Evolutionary conservation across 192 early-diverging fungal genomes (phyloP), one percentile per base, ranked within the genome.

Genomic region (Linnemannia elongata): DNA sequence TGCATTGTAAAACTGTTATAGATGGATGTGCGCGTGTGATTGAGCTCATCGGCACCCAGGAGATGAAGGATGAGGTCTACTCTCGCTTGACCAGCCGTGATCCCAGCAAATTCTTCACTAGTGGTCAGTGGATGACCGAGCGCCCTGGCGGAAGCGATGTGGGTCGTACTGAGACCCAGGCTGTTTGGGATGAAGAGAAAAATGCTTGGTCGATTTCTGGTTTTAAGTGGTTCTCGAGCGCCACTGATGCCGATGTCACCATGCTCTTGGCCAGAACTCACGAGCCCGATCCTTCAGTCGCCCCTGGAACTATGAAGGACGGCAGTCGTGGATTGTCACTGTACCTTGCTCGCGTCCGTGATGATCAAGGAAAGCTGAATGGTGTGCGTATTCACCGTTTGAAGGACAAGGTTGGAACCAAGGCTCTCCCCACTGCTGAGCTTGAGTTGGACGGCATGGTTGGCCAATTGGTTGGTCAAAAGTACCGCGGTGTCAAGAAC

Each of bases 81-180:
- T 35, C 69, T 33, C 82, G 88, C 36, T 77, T 95, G 20, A 92
- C 85, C 4, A 92, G 90, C 54, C 92, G 94, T 17, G 94, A 96
- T 72, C 94, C 95, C 13, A 80, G 75, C 4, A 68, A 73, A n/a
- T 94, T 94, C 72, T 93, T 91, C 87, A 95, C 93, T 42, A 90
- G 89, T 73, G 94, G 94, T 15, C 95, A 96, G 78, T 95, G 94
- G 94, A 96, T 95, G 95, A 96, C 94, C 6, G 95, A 96, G 79
- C 87, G 94, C 27, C 93, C 93, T 22, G 94, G 94, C 55, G 95
- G 94, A 44, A 91, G 89, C 44, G 95, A 95, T 79, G 91, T 95
- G 47, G 90, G 89, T n/a, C 88, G 88, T 6, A 93, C 94, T 9
- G 94, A 96, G 81, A 94, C 95, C 6, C 80, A 84, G 55, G 95